Conservation (phyloP, 495 filamentous ascomycete species). For the Penicillium egyptiacum region DNA sequence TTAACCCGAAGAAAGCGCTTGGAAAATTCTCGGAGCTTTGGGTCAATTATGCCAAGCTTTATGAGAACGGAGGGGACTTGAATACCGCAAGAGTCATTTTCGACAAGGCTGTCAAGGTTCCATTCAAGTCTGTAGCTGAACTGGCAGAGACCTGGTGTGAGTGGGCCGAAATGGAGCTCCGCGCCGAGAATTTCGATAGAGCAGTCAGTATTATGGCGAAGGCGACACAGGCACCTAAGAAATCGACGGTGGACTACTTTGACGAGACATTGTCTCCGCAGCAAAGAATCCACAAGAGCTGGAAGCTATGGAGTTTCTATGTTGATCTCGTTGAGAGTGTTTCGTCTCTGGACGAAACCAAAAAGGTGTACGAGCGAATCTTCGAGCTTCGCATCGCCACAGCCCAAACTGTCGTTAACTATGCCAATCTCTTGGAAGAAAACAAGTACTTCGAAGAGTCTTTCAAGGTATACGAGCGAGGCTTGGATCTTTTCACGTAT, state of each 20-base stretch:
- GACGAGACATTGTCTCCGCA: constrained; percentile 93
- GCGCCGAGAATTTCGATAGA: constrained; percentile 92
- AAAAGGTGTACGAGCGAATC: constrained; percentile 91
- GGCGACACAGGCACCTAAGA: constrained; percentile 90
- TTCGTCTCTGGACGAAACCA: constrained; percentile 85
- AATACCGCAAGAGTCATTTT: constrained; percentile 85
- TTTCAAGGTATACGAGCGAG: constrained; percentile 96
- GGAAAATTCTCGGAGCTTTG: constrained; percentile 94
- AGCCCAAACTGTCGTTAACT: constrained; percentile 97
- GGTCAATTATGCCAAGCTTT: constrained; percentile 97
- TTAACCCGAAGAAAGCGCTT: constrained; percentile 91
- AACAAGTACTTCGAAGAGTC: constrained; percentile 95
- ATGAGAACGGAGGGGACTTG: constrained; percentile 86
- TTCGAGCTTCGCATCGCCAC: constrained; percentile 98
- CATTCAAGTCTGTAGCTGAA: constrained; percentile 92
- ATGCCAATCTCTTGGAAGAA: constrained; percentile 93
- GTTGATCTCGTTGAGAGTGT: constrained; percentile 97
- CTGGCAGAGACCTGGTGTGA: constrained; percentile 98
- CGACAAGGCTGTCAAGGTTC: constrained; percentile 97
- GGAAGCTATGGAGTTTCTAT: constrained; percentile 99
- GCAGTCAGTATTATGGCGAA: constrained; percentile 96
- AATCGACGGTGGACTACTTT: constrained; percentile 95
- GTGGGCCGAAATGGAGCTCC: constrained; percentile 97
- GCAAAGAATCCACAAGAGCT: constrained; percentile 97
- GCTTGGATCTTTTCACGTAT: constrained; percentile 94